Base-by-base conservation (phyloP, 352 stramenopile species). In the Phytophthora syringae region DNA sequence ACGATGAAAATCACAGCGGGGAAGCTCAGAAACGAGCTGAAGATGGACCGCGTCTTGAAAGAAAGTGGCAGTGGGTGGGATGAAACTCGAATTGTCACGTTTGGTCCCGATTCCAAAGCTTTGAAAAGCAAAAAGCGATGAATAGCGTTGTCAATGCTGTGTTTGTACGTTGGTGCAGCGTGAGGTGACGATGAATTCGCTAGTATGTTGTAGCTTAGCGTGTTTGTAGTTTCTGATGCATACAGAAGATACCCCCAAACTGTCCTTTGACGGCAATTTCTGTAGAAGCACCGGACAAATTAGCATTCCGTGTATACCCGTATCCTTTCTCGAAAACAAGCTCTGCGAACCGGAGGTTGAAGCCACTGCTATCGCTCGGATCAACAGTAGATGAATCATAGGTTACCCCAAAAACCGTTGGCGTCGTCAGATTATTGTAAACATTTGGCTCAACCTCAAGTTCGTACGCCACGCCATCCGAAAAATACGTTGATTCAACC, bases 1-100 rank as follows among this genome's bases (percentile, higher is more conserved):
- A 98, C 73, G 49, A 98, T 82, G 42, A 98, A 89, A 22, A 95
- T 86, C 7, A 84, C 73, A 6, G 91, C 89, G 7, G 94, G 75
- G 1, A 98, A 68, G 20, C 72, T 86, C 20, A 89, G 50, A 42
- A 83, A 86, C 12, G 82, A 84, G 40, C 77, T 77, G 48, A 90
- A 88, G 22, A 90, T 75, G 15, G 82, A 80, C 12, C 59, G 68
- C 5, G 80, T 79, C 56, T 75, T 86, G 61, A 80, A 82, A 3
- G 80, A 84, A 15, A 90, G 60, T 9, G 86, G 82, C 22, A 93
- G 75, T 45, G 84, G 73, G 43, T 92, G 72, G 10, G 80, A 87
- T 15, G 70, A 67, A 20, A 90, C 74, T 0, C 68, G 58, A n/a
- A 83, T 50, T 25, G 53, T 79, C 48, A 79, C 64, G 64, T 72